Base-by-base conservation (phyloP, 441 rosid species). In the Theobroma grandiflorum region DNA sequence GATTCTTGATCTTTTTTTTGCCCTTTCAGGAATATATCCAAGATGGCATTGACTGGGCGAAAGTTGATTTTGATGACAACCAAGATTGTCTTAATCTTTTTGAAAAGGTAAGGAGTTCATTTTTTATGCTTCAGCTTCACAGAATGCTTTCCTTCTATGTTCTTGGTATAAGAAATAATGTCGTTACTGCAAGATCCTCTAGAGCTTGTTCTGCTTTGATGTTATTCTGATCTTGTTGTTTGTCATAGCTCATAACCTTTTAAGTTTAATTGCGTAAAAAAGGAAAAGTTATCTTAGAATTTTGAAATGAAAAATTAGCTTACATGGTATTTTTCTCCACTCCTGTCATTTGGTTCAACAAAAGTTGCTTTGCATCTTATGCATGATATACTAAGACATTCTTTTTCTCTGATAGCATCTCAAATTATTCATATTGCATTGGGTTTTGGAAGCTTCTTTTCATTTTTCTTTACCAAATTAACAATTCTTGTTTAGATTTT, bases 21-120 rank as follows among this genome's bases (percentile, higher is more conserved):
- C 49, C 47, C 71, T 66, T 81, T 22, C 90, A 97, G 99, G 99
- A 97, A 89, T 97, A 97, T 83, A 86, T 95, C 82, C 99, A 95
- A 82, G 99, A 97, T 89, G 99, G 99, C 75, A 97, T 97, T 89
- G 99, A 97, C 82, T 95, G 99, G 99, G 86, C 98, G 26, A 94
- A 89, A 85, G 98, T 95, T 87, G 99, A 97, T 74, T 97, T 97
- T 87, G 99, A 97, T 82, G 98, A 97, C 87, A 97, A 97, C 83
- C 98, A 97, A 84, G 95, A 91, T 80, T 97, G 99, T 84, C 99
- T 97, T 82, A 91, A 92, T 88, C 99, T 97, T 80, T 97, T 97
- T 85, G 99, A 97, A 87, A 93, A 95, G 98, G 99, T 97, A 88
- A 42, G 63, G 79, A 38, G 66, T 53, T 37, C 26, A 43, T 43